These are phyloP conservation scores for Cercophora samala DNA, from an alignment of 495 filamentous ascomycete species.

Conservation along the genomic window DNA sequence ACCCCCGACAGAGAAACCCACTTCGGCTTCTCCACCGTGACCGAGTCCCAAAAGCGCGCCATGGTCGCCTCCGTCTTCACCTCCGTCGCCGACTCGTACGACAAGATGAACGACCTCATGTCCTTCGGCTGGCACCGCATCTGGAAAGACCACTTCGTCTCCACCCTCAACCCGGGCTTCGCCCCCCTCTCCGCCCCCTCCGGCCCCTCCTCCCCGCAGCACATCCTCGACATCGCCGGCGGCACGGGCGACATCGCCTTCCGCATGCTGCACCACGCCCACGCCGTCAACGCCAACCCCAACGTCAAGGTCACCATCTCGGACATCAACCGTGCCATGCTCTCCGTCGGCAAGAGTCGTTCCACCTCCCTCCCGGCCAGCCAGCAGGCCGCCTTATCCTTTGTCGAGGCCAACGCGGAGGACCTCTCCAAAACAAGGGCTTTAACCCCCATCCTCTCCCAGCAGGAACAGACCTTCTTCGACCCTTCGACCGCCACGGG, in stretches of 20 bases:
- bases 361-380: slow-evolving; percentile 44
- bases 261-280: slow-evolving; percentile 88
- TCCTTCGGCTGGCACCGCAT: slow-evolving; percentile 93
- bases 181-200: slow-evolving; percentile 44
- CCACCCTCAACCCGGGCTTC: slow-evolving; percentile 82
- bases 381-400: slow-evolving; percentile 56
- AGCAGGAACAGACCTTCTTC: slow-evolving; percentile 20
- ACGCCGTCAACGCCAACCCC: slow-evolving; percentile 74
- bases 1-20: slow-evolving; percentile 62
- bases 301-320: slow-evolving; percentile 79
- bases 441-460: slow-evolving; percentile 10
- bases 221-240: slow-evolving; percentile 94
- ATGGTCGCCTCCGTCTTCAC: slow-evolving; percentile 85
- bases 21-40: slow-evolving; percentile 88
- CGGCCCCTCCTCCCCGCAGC: slow-evolving; percentile 48
- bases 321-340: slow-evolving; percentile 95
- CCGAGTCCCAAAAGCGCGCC: slow-evolving; percentile 69
- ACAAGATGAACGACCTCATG: slow-evolving; percentile 99
- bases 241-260: slow-evolving; percentile 98
- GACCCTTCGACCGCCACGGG: slow-evolving; percentile 36
- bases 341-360: slow-evolving; percentile 80
- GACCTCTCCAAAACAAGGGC: slow-evolving; percentile 45
- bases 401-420: slow-evolving; percentile 90
- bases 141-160: slow-evolving; percentile 98
- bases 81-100: slow-evolving; percentile 86